A percentile compares a stretch with the other conserved stretches of the same genome.
Conservation (phyloP, 1,139 yeast species). For the Debaryomyces coudertii region DNA sequence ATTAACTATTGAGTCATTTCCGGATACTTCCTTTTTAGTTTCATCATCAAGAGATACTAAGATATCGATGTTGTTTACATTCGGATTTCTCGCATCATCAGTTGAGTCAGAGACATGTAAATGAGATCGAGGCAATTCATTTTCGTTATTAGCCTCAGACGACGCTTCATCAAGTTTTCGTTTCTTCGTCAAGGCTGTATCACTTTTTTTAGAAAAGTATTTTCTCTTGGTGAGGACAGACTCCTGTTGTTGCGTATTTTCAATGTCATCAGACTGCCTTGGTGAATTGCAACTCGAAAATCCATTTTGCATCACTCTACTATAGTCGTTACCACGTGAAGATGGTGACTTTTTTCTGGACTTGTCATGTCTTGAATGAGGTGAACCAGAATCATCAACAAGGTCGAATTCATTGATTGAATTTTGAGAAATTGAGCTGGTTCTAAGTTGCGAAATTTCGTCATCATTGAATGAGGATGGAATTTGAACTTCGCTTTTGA, state of each 20-base stretch:
- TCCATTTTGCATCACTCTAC: conserved; percentile 9
- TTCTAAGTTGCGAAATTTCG: conserved; percentile 15
- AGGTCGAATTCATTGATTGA: not conserved
- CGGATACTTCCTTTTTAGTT: not conserved
- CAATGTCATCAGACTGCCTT: not conserved
- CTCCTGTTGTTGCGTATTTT: not conserved
- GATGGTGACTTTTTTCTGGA: not conserved
- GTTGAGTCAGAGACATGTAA: not conserved
- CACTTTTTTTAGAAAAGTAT: not conserved
- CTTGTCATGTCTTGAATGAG: not conserved
- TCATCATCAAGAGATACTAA: not conserved
- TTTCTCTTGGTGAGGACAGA: not conserved
- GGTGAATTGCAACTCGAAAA: conserved; percentile 5
- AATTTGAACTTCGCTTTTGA: conserved; percentile 1
- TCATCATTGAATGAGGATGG: conserved; percentile 10
- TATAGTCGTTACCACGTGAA: conserved; percentile 2
- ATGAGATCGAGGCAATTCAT: not conserved
- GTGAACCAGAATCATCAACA: not conserved
- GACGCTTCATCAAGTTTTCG: not conserved
- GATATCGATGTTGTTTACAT: not conserved
- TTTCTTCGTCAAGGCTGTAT: not conserved
- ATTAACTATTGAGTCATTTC: not conserved
- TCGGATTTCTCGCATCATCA: not conserved
- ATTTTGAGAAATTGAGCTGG: conserved; percentile 9
- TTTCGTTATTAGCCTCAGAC: not conserved